Percentiles rank a stretch among this genome's conserved stretches.
phyloP scores from a whole-genome alignment of 306 rosid genomes.

The Rosa chinensis region DNA sequence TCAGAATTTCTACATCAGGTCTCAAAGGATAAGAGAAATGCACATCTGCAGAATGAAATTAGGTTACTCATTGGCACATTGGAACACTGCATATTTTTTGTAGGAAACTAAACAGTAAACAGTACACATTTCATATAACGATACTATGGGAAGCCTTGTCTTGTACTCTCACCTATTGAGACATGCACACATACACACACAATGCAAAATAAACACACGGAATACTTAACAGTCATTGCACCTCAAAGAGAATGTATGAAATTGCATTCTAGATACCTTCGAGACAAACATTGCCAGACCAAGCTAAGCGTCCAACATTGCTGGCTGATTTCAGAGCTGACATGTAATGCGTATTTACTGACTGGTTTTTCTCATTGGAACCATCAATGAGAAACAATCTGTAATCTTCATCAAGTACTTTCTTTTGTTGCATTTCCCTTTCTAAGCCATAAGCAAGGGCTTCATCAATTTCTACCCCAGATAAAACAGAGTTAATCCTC shows the following conservation, averaged over 20 bases:
- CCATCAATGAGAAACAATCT: constrained; percentile 51
- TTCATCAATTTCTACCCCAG: constrained; percentile 77
- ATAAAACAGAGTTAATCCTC: constrained; percentile 86
- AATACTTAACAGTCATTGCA: constrained; percentile 18
- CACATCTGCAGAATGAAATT: constrained; percentile 58
- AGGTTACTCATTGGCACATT: constrained; percentile 21
- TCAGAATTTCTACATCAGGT: constrained; percentile 69
- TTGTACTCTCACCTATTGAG: background rate
- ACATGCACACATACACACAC: background rate
- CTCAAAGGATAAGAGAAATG: constrained; percentile 89
- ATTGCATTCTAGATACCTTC: constrained; percentile 59
- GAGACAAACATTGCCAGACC: constrained; percentile 84
- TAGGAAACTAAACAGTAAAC: background rate
- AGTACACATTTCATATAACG: background rate
- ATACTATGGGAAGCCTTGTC: background rate
- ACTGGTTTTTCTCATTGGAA: constrained; percentile 42
- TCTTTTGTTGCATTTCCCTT: constrained; percentile 75
- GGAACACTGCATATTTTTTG: background rate
- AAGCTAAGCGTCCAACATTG: constrained; percentile 58
- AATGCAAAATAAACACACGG: background rate
- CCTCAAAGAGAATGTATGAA: constrained; percentile 17
- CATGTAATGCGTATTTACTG: constrained; percentile 63
- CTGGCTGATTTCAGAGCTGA: constrained; percentile 75
- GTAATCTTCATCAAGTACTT: constrained; percentile 51
- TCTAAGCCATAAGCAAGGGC: constrained; percentile 91